Conservation (phyloP, 768 basidiomycete genomes). For the Lactarius quietus region DNA sequence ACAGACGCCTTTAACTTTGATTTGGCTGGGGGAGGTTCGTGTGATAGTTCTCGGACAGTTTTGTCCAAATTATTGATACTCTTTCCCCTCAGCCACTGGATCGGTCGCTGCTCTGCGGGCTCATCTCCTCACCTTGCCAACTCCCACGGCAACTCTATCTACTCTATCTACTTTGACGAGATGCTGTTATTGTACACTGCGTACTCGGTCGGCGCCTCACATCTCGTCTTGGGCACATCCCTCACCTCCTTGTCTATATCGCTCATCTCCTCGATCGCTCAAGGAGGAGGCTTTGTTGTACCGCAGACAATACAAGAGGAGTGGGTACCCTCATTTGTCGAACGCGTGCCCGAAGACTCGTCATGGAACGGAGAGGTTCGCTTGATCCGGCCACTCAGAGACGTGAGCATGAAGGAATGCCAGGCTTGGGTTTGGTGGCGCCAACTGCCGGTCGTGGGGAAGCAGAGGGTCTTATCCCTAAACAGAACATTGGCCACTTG, state of each 20-base stretch:
- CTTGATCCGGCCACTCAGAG: constrained; percentile 64
- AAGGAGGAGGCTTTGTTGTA: constrained; percentile 72
- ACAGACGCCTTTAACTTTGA: constrained; percentile 37
- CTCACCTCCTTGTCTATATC: constrained; percentile 75
- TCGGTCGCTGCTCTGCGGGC: constrained; percentile 38
- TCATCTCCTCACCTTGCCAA: constrained; percentile 67
- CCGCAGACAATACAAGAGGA: constrained; percentile 68
- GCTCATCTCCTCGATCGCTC: constrained; percentile 68
- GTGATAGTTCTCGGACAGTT: background rate
- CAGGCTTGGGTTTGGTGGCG: constrained; percentile 76
- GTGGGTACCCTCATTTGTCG: constrained; percentile 43
- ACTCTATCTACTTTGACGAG: constrained; percentile 59
- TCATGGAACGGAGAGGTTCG: constrained; percentile 37
- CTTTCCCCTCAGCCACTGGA: constrained; percentile 17
- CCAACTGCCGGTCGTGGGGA: constrained; percentile 48
- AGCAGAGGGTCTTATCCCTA: constrained; percentile 44
- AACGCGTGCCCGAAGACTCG: constrained; percentile 18
- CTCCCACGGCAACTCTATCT: constrained; percentile 61
- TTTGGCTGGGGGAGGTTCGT: constrained; percentile 50
- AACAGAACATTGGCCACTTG: constrained; percentile 57
- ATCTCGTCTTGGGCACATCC: constrained; percentile 74
- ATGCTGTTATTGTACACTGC: constrained; percentile 70
- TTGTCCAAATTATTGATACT: constrained; percentile 19
- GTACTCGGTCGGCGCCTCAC: constrained; percentile 54
- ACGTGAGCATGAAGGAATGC: constrained; percentile 77